Base-by-base conservation (phyloP, 805 yeast species). In the Metschnikowia borealis region DNA sequence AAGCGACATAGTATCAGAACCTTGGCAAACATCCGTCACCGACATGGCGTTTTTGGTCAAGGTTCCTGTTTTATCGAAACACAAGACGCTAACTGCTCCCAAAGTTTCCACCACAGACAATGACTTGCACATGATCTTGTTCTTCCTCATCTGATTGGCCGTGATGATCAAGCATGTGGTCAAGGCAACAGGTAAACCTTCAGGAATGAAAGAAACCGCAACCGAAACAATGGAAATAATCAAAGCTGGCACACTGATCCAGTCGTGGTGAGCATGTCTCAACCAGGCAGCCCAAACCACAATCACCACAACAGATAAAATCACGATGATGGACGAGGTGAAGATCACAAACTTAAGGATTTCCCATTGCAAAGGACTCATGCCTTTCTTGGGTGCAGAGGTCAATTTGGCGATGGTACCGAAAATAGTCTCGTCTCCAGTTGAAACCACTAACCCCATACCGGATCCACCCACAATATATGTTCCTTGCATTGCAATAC, bases 91-190 rank as follows among this genome's bases (percentile, higher is more conserved):
- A 20, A 80, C 78, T 14, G 80, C 72, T 14, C 85, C 86, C 54
- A 81, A 66, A 15, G 85, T 81, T 60, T 81, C 85, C 26, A 79
- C 79, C 23, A 75, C 72, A 14, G 77, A 62, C 46, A 78, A 62
- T 2, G 77, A 64, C 53, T 78, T 73, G 47, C 79, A 76, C 45
- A 78, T 64, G 33, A 80, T 71, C 45, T 74, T 71, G 52, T 67
- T 62, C 49, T 68, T 66, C 44, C 65, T 69, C 81, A 80, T 78
- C 42, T 65, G 66, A 37, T 62, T 60, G 17, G 83, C 81, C 26
- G 80, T 74, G 38, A 79, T 70, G 32, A 77, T 63, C 49, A 80
- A 64, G 58, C 68, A 82, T 51, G 71, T 78, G 57, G 77, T 79
- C 67, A 63, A 74, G 47, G 79, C 83, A 65, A 67, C 78, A 50